phyloP scores from a whole-genome alignment of 805 yeast species.

The Wickerhamomyces alni region DNA sequence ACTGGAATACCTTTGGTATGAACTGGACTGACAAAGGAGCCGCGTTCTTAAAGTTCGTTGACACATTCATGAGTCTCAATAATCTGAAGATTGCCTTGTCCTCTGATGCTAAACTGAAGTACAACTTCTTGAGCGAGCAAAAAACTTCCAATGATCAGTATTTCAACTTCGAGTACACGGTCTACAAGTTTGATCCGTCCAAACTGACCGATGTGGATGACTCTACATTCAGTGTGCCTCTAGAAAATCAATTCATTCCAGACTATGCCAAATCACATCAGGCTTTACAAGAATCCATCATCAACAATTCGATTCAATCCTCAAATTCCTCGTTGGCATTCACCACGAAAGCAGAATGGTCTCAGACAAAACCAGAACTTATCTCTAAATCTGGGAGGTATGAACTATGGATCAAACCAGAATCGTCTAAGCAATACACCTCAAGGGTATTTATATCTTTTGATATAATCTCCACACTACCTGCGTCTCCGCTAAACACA shows the following conservation, averaged over 20 bases:
- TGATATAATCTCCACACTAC: conserved; percentile 31
- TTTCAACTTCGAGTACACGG: conserved; percentile 43
- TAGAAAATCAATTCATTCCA: conserved; percentile 32
- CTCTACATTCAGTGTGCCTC: conserved; percentile 1
- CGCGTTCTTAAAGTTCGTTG: conserved; percentile 29
- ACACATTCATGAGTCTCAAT: conserved; percentile 17
- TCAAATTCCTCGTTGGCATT: conserved; percentile 27
- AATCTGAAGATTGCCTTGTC: conserved; percentile 32
- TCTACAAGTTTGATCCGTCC: conserved; percentile 11
- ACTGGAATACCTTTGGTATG: conserved; percentile 18
- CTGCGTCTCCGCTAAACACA: conserved; percentile 32
- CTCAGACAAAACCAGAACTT: conserved; percentile 30
- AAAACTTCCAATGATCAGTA: conserved; percentile 5
- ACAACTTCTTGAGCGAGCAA: no score
- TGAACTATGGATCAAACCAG: conserved; percentile 50
- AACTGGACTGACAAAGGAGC: conserved; percentile 41
- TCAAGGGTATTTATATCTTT: conserved; percentile 38
- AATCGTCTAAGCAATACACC: conserved; percentile 21
- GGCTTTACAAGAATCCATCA: conserved; percentile 19
- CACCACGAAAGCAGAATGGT: conserved; percentile 24
- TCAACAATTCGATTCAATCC: conserved; percentile 22
- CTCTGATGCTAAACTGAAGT: conserved; percentile 19
- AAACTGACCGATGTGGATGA: neutral
- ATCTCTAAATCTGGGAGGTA: conserved; percentile 26
- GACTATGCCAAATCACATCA: conserved; percentile 25